Percentiles rank a stretch among this genome's conserved stretches.
These are phyloP conservation scores for Artemisia tridentata DNA, from an alignment of 129 eudicot genomes.

Conservation along the genomic window DNA sequence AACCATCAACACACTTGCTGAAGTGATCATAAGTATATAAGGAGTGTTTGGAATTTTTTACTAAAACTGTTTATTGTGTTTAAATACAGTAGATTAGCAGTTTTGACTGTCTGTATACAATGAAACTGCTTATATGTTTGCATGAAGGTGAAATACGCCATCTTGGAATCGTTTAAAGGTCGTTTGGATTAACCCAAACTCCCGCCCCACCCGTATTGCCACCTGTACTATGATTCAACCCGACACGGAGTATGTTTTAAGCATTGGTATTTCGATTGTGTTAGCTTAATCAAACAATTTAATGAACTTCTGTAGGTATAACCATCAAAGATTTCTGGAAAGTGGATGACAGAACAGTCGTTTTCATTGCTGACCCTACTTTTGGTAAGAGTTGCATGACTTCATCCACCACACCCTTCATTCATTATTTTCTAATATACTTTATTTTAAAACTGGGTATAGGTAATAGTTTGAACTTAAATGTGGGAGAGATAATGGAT, in stretches of 20 bases:
- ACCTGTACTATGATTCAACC: neutral
- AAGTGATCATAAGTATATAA: no score
- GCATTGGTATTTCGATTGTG: slow-evolving; percentile 1
- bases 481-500: slow-evolving; percentile 87
- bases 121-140: no score
- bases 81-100: no score
- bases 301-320: slow-evolving; percentile 46
- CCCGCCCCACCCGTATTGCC: neutral
- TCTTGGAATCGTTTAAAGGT: no score
- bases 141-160: no score
- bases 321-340: slow-evolving; percentile 95
- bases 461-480: slow-evolving; percentile 89
- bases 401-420: no score
- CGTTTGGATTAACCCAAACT: no score
- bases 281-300: slow-evolving; percentile 3
- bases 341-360: slow-evolving; percentile 90
- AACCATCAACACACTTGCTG: no score
- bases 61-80: no score
- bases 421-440: slow-evolving; percentile 1
- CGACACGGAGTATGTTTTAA: no score
- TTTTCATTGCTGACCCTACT: slow-evolving; percentile 97
- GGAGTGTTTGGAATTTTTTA: no score
- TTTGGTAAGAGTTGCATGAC: slow-evolving; percentile 58
- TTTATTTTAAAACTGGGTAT: neutral
- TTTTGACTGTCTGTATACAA: no score